These are phyloP conservation scores for Scedosporium aurantiacum DNA, from an alignment of 2,329 filamentous ascomycete genomes.

Conservation along the genomic window DNA sequence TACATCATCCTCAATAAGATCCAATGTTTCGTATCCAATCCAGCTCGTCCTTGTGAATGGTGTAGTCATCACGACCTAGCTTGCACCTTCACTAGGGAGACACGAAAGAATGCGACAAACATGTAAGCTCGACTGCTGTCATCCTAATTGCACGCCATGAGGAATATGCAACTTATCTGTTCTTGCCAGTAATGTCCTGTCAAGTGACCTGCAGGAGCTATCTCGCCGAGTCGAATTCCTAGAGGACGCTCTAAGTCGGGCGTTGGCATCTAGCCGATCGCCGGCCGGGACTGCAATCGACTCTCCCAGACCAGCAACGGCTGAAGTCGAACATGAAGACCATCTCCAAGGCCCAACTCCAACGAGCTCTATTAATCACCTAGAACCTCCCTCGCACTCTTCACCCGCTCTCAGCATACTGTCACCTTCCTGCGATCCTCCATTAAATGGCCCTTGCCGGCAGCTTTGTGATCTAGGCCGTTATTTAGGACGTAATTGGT, in stretches of 20 bases:
- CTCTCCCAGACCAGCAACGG: background rate
- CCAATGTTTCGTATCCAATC: constrained; percentile 33
- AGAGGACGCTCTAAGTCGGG: background rate
- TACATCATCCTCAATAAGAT: constrained; percentile 25
- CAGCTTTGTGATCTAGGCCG: constrained; percentile 34
- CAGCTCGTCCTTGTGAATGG: constrained; percentile 32
- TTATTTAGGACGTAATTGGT: constrained; percentile 33
- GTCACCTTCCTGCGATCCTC: background rate
- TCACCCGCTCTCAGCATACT: background rate
- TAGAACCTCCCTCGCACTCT: background rate
- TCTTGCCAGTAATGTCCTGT: background rate
- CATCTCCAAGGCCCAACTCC: too few species aligned
- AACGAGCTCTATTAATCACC: too few species aligned
- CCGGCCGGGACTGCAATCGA: background rate
- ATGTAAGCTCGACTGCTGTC: background rate
- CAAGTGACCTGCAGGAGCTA: background rate
- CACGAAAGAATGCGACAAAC: constrained; percentile 7
- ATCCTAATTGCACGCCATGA: background rate
- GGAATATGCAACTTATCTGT: background rate
- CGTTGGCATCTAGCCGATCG: too few species aligned
- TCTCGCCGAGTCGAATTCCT: background rate
- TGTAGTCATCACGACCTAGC: constrained; percentile 34
- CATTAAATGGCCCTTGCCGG: constrained; percentile 16
- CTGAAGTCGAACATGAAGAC: too few species aligned
- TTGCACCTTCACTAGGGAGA: constrained; percentile 29